These are phyloP conservation scores for Thuja plicata DNA, from an alignment of 83 land plant genomes.

Conservation along the genomic window DNA sequence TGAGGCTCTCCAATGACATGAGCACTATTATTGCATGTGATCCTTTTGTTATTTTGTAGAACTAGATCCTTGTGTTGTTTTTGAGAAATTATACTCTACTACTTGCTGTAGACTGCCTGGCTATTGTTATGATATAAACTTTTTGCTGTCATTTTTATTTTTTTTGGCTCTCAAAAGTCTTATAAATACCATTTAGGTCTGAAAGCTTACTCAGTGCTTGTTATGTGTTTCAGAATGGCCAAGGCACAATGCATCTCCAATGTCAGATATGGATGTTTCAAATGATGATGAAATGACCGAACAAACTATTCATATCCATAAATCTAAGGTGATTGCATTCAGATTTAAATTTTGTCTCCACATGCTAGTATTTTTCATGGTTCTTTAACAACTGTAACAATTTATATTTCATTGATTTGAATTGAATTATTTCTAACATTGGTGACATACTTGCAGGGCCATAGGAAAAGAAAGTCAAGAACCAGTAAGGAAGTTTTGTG, in stretches of 20 bases:
- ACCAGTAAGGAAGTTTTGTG: constrained; percentile 45
- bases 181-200: background rate
- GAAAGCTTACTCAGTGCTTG: background rate
- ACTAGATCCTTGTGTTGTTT: background rate
- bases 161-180: background rate
- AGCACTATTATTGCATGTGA: background rate
- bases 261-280: constrained; percentile 5
- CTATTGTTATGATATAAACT: background rate
- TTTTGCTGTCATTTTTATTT: background rate
- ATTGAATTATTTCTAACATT: background rate
- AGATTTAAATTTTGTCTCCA: background rate
- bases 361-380: background rate
- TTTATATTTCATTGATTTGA: background rate
- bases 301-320: background rate
- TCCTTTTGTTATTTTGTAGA: background rate
- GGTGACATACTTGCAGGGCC: constrained; percentile 17
- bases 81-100: background rate
- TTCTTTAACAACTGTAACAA: background rate
- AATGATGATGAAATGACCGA: constrained; percentile 2
- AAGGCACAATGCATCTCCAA: background rate
- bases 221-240: constrained; percentile 4
- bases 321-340: constrained; percentile 1
- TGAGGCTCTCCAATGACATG: background rate
- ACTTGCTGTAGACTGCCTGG: background rate
- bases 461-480: constrained; percentile 19